Base-by-base conservation (phyloP, 192 early-diverging fungal species). In the Podila minutissima region DNA sequence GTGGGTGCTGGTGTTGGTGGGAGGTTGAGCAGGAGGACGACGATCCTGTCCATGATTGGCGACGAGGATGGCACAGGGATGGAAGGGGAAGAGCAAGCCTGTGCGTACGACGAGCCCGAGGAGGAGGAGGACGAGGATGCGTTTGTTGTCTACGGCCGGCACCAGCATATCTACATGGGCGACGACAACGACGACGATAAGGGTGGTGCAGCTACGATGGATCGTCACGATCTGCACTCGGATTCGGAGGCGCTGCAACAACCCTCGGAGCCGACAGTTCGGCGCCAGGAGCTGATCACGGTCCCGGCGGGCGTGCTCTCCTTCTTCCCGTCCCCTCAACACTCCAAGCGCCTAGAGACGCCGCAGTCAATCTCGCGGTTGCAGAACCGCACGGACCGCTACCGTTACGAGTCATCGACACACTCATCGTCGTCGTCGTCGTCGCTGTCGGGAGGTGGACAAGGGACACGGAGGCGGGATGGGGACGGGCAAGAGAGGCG, bases 311-410 rank as follows among this genome's bases (percentile, higher is more conserved):
- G 71, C 2, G 41, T 81, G 48, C 62, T 81, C 0, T 81, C 77
- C 3, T 81, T 65, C 46, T 81, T 81, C 58, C 77, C 77, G 10
- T 81, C 77, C 0, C 66, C 71, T 0, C 70, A 81, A 38, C 71
- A 81, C 38, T 73, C 71, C 32, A 72, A 73, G 49, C 63, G 37
- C 22, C 49, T 81, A 32, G 77, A 81, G 57, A 81, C 77, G 22
- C 77, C 77, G 4, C 66, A 73, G 46, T 81, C 77, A 11, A 81
- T 81, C 41, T 67, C 76, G 20, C 67, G 63, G 26, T 26, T 73
- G 5, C 77, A 68, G 62, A 33, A 55, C 35, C 77, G 62, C 26
- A 71, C 60, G 24, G 63, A 63, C 9, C 26, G 20, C 1, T 50
- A 37, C 26, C 28, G n/a, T 32, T 66, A 59, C 26, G 35, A 29